A percentile compares a stretch with the other conserved stretches of the same genome.
Evolutionary conservation across 495 filamentous ascomycete genomes (phyloP).

Genomic region (Cercophora samala): DNA sequence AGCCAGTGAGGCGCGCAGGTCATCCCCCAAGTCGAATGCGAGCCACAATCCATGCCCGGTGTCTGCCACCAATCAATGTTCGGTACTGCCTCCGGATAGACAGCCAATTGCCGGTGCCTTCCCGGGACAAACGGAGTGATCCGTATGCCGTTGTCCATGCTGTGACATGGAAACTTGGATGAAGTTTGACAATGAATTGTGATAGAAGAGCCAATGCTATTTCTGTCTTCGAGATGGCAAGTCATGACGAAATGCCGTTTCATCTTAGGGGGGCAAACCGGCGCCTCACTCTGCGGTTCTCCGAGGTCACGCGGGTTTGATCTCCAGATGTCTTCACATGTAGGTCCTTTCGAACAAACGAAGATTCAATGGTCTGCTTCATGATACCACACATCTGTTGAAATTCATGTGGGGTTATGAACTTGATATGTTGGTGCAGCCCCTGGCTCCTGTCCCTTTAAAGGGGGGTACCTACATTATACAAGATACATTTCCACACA

Average conservation of each 20-base stretch:
- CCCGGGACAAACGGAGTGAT: slow-evolving; percentile 5
- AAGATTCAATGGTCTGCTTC: neutral
- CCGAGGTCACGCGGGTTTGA: neutral
- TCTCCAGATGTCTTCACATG: neutral
- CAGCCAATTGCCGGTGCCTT: slow-evolving; percentile 2
- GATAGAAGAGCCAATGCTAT: neutral
- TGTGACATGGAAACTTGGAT: neutral
- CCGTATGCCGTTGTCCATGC: neutral
- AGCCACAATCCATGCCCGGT: neutral
- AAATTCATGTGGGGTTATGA: neutral
- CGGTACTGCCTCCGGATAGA: slow-evolving; percentile 13
- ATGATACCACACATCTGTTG: neutral
- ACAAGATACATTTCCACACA: neutral
- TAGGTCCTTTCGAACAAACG: neutral
- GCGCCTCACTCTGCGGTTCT: neutral
- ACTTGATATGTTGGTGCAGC: neutral
- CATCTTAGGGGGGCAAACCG: neutral
- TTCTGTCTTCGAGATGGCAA: neutral
- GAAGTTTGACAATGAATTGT: neutral
- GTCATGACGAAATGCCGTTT: neutral
- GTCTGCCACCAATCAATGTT: slow-evolving; percentile 16
- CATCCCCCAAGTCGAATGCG: slow-evolving; percentile 14
- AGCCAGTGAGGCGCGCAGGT: slow-evolving; percentile 8
- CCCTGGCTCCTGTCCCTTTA: neutral
- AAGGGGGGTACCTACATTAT: neutral